Base-by-base conservation (phyloP, 345 rosid species). In the Populus euphratica region DNA sequence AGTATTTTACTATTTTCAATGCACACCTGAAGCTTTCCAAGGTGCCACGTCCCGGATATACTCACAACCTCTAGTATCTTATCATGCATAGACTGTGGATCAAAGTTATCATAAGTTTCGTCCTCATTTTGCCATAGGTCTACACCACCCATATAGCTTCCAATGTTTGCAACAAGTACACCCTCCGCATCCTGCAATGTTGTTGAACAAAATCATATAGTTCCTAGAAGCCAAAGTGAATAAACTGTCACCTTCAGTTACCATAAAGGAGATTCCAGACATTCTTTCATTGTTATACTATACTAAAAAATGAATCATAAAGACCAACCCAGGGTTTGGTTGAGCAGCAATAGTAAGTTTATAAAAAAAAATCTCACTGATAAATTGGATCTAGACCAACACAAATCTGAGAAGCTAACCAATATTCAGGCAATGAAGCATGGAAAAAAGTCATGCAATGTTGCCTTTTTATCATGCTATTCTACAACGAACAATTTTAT, bases 61-160 rank as follows among this genome's bases (percentile, higher is more conserved):
- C 91, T 89, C 43, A 92, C 97, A 73, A 92, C 93, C 85, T 92
- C 97, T 17, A 92, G 90, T 49, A 83, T 77, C 79, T 89, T 89
- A 85, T 92, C 97, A 73, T 92, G 93, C 92, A 89, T 91, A 36
- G 81, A 86, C 83, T 92, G 97, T 73, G 82, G 81, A 65, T 85
- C 86, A 80, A 92, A 91, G 75, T 86, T 87, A 75, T 92, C 97
- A 52, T 89, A 89, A 69, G 85, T 89, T 72, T 92, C 93, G 72
- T 84, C 88, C 66, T 91, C 97, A 70, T 92, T 91, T 81, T 91
- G 93, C 97, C 97, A 92, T 43, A 92, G 93, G 86, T 92, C 91
- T 74, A 92, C 94, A 80, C 97, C 97, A 25, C 97, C 97, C 97
- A 92, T 92, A 81, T 92, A 92, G 86, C 97, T 92, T 74, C 94